A percentile compares a stretch with the other conserved stretches of the same genome.
Conservation (phyloP, 257 asterid genomes). For the Jacaranda copaia region DNA sequence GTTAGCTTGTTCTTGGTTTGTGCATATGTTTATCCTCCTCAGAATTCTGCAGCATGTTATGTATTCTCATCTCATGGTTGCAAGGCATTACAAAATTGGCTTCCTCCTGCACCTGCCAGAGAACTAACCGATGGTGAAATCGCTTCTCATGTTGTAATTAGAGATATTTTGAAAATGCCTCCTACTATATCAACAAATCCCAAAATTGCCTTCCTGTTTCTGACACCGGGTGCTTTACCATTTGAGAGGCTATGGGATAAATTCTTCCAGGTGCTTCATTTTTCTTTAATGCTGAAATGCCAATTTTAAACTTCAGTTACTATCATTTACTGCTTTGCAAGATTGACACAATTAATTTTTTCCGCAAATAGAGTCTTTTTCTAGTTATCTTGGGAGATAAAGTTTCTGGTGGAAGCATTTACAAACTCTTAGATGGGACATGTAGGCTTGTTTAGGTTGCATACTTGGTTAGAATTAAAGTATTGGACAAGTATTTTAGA, state of each 20-base stretch:
- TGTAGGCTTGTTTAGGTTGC: not conserved
- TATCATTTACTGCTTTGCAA: not conserved
- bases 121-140: conserved; percentile 85
- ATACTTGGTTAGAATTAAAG: too few relatives aligned
- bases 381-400: not conserved
- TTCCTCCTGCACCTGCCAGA: conserved; percentile 84
- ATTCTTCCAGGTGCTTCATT: conserved; percentile 81
- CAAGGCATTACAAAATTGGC: conserved; percentile 76
- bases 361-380: not conserved
- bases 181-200: conserved; percentile 55
- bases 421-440: not conserved
- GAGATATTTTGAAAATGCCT: conserved; percentile 77
- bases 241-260: conserved; percentile 97
- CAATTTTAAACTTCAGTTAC: not conserved
- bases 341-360: not conserved
- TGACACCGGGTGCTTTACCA: conserved; percentile 97
- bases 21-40: conserved; percentile 93
- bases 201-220: conserved; percentile 90
- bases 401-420: conserved; percentile 4
- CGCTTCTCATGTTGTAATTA: conserved; percentile 84
- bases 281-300: not conserved
- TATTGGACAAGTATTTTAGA: too few relatives aligned
- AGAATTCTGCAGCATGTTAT: conserved; percentile 82
- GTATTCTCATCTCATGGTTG: conserved; percentile 83
- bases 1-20: conserved; percentile 87